Evolutionary conservation across 2,329 filamentous ascomycete genomes (phyloP).

Genomic region (Sporothrix globosa): DNA sequence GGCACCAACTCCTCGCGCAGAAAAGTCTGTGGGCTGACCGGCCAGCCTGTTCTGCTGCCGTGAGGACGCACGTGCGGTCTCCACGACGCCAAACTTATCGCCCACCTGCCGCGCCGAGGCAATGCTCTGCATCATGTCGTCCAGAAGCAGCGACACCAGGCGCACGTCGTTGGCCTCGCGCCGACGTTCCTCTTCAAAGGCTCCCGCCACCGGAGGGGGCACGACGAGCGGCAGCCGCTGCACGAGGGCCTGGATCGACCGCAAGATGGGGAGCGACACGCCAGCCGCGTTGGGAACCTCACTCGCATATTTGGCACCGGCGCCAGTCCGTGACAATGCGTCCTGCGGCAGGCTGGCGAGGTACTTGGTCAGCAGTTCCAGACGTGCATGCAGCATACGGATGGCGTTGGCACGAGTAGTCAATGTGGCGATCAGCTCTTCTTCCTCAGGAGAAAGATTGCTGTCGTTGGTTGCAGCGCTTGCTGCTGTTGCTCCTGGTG

Average conservation of each 20-base stretch:
- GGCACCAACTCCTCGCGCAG: background rate
- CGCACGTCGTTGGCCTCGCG: conserved; percentile 84
- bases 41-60: conserved; percentile 32
- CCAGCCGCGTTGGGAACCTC: conserved; percentile 41
- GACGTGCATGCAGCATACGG: conserved; percentile 83
- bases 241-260: conserved; percentile 84
- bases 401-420: conserved; percentile 90
- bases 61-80: conserved; percentile 43
- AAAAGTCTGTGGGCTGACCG: background rate
- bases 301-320: conserved; percentile 40
- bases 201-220: conserved; percentile 63
- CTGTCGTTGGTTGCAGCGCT: conserved; percentile 46
- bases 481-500: background rate
- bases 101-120: conserved; percentile 73
- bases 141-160: conserved; percentile 71
- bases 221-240: conserved; percentile 80
- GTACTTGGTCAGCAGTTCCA: conserved; percentile 74
- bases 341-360: conserved; percentile 71
- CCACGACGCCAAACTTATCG: conserved; percentile 69
- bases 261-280: conserved; percentile 72
- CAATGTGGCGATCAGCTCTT: conserved; percentile 66
- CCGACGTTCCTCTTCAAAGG: conserved; percentile 70
- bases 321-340: conserved; percentile 48
- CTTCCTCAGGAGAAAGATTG: conserved; percentile 60
- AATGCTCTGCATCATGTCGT: conserved; percentile 72